Evolutionary conservation across 345 rosid genomes (phyloP).

Genomic region (Stellera chamaejasme): DNA sequence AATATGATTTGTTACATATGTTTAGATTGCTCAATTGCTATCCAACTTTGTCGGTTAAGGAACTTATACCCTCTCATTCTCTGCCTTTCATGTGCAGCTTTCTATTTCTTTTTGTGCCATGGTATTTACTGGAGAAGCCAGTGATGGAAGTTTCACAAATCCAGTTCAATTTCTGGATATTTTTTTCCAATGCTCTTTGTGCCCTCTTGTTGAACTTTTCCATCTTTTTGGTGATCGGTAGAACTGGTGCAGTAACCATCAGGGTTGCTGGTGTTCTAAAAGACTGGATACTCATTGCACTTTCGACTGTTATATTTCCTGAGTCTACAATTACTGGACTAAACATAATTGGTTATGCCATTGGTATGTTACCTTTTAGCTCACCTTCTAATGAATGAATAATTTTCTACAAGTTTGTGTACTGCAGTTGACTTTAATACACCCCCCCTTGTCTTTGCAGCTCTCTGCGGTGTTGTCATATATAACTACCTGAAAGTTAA

Average conservation of each 20-base stretch:
- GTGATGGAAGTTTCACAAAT: constrained; percentile 71
- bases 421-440: background rate
- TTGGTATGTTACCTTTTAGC: constrained; percentile 38
- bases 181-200: constrained; percentile 91
- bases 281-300: constrained; percentile 97
- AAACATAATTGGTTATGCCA: constrained; percentile 87
- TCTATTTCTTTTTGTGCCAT: constrained; percentile 80
- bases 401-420: background rate
- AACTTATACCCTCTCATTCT: constrained; percentile 9
- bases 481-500: constrained; percentile 80
- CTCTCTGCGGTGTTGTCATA: constrained; percentile 92
- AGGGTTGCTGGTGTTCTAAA: constrained; percentile 96
- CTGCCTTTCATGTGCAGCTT: constrained; percentile 47
- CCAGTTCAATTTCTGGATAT: constrained; percentile 95
- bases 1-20: background rate
- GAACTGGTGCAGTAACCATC: constrained; percentile 93
- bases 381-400: too few relatives aligned
- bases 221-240: constrained; percentile 84
- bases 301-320: constrained; percentile 81
- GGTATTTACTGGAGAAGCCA: constrained; percentile 88
- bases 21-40: background rate
- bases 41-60: background rate
- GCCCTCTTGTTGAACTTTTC: constrained; percentile 90
- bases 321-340: constrained; percentile 92
- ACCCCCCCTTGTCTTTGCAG: constrained; percentile 26